These are phyloP conservation scores for Dacryopinax spathularia DNA, from an alignment of 768 basidiomycete genomes.

Conservation along the genomic window DNA sequence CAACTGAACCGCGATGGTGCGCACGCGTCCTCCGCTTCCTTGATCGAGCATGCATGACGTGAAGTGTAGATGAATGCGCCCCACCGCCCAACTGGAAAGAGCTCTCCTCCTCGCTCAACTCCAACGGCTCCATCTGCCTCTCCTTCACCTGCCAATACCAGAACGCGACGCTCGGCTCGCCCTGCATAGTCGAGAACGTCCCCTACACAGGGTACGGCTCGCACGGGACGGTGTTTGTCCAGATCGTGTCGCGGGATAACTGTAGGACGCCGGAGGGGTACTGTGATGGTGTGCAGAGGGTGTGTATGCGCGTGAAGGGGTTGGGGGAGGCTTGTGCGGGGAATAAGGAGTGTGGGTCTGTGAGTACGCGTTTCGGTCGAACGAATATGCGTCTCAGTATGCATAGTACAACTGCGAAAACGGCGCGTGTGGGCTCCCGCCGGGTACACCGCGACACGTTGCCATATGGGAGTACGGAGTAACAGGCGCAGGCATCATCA, in stretches of 20 bases:
- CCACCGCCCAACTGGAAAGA: conserved; percentile 47
- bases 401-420: background rate
- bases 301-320: conserved; percentile 46
- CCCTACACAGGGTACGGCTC: conserved; percentile 56
- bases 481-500: background rate
- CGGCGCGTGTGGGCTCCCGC: background rate
- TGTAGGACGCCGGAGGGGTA: conserved; percentile 52
- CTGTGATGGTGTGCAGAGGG: conserved; percentile 47
- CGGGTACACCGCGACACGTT: background rate
- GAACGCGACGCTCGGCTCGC: conserved; percentile 48
- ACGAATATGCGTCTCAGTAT: too few species aligned
- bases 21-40: conserved; percentile 12
- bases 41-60: conserved; percentile 4
- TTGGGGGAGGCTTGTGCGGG: conserved; percentile 43
- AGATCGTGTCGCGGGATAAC: conserved; percentile 70
- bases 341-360: conserved; percentile 36
- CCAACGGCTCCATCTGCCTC: conserved; percentile 73
- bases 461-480: background rate
- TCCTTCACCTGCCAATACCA: conserved; percentile 69
- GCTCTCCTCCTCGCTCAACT: conserved; percentile 42
- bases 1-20: conserved; percentile 79
- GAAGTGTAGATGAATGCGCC: conserved; percentile 56
- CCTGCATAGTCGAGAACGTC: conserved; percentile 65
- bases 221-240: conserved; percentile 43
- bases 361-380: background rate